A percentile compares a stretch with the other conserved stretches of the same genome.
Evolutionary conservation across 306 rosid genomes (phyloP).

Genomic region (Pachyrhizus erosus): DNA sequence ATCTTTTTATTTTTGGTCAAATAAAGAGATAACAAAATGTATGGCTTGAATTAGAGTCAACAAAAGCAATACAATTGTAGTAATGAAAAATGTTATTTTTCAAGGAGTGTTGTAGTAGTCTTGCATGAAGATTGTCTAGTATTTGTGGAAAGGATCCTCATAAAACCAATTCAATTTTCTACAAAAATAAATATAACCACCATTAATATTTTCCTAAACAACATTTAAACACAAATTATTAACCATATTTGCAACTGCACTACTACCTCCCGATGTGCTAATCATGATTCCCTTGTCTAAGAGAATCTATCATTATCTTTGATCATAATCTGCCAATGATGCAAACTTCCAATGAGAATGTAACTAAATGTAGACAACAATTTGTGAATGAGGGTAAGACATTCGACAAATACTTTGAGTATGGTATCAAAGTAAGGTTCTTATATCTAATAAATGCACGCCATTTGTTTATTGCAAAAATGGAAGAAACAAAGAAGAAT

Average conservation of each 20-base stretch:
- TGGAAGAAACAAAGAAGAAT: no score
- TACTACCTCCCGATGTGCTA: constrained; percentile 38
- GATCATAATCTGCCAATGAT: no score
- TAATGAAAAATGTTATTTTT: constrained; percentile 26
- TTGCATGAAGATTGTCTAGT: constrained; percentile 35
- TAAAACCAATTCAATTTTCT: constrained; percentile 29
- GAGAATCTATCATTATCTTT: no score
- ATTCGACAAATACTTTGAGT: no score
- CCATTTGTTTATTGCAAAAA: no score
- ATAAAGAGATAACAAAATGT: constrained; percentile 34
- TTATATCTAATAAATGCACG: no score
- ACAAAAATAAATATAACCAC: neutral
- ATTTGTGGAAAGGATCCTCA: constrained; percentile 7
- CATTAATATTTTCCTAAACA: constrained; percentile 39
- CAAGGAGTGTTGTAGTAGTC: constrained; percentile 48
- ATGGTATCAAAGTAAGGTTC: no score
- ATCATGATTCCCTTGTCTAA: constrained; percentile 38
- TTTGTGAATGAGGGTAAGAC: no score
- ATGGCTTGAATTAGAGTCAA: constrained; percentile 38
- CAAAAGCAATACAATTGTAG: constrained; percentile 35
- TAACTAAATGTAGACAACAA: no score
- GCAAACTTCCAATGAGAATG: no score
- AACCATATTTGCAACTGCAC: constrained; percentile 37
- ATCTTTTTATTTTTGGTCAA: neutral
- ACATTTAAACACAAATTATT: constrained; percentile 32